Base-by-base conservation (phyloP, 768 basidiomycete species). In the Suillus discolor region DNA sequence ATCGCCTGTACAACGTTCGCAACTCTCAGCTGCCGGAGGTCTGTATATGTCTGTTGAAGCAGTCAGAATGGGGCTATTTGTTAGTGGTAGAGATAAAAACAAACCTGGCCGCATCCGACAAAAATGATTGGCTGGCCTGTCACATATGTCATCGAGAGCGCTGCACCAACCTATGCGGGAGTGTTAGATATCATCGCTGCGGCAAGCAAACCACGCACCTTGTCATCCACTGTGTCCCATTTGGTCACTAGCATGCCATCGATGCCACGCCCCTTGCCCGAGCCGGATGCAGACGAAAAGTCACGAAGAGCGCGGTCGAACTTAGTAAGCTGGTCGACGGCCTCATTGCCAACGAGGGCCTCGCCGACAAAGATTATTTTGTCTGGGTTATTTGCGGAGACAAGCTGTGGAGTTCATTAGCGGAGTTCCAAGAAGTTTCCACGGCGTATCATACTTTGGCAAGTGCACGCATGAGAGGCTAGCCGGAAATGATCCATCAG, bases 181-280 rank as follows among this genome's bases (percentile, higher is more conserved):
- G 41, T 62, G 34, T 38, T 20, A 39, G 36, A 60, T 38, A 28
- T 9, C 11, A 60, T 42, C 18, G 34, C 28, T 55, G 42, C 42
- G 36, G 47, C 36, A 66, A 28, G 34, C 44, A 2, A 15, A 25
- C 4, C 6, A 76, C 85, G 63, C 64, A 92, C 96, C 86, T 96
- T 96, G 79, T 96, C 94, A 72, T 96, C 94, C 25, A 99, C 97
- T 2, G 97, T 99, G 73, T 99, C 97, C 91, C 97, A 99, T 78
- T 99, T 99, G 39, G 97, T 99, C 65, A 99, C 88, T 53, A 99
- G 82, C 91, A 97, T 99, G 31, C 97, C 97, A 74, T 99, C 97
- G 67, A 99, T 97, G 6, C 97, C 97, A 25, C 97, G 87, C 59
- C 90, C 90, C 74, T 88, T 88, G 12, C 86, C 85, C 16, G 73